Conservation (phyloP, 345 rosid species). For the Tarenaya hassleriana region DNA sequence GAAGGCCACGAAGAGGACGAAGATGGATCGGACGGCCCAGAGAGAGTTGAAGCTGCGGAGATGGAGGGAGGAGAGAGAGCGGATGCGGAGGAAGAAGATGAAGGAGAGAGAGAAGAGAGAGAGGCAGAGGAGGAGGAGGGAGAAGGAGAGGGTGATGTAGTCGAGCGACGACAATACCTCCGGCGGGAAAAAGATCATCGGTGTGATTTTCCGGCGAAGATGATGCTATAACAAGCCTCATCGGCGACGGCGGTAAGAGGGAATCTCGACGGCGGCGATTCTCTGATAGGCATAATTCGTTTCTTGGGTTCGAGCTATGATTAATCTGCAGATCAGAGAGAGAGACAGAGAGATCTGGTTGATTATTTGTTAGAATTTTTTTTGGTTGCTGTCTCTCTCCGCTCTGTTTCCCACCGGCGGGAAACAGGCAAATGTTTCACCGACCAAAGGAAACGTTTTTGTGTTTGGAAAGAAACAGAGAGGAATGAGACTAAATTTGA, state of each 20-base stretch:
- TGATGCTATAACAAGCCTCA: background rate
- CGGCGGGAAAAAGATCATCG: too few species aligned
- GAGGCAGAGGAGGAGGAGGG: constrained; percentile 33
- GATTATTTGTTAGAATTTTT: background rate
- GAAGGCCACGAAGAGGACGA: constrained; percentile 36
- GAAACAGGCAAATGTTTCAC: too few species aligned
- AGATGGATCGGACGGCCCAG: constrained; percentile 54
- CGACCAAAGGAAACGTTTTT: too few species aligned
- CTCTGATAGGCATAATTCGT: too few species aligned
- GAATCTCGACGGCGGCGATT: too few species aligned
- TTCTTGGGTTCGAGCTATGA: too few species aligned
- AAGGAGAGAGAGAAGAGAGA: constrained; percentile 38
- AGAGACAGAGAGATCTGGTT: too few species aligned
- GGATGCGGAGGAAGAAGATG: constrained; percentile 42
- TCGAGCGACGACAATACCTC: constrained; percentile 20
- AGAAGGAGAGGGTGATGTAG: constrained; percentile 29
- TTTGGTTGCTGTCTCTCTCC: background rate
- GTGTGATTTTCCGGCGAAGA: background rate
- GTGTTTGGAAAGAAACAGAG: too few species aligned
- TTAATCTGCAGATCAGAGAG: too few species aligned
- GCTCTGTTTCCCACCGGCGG: constrained; percentile 21
- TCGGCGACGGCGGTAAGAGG: background rate
- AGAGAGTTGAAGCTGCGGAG: constrained; percentile 50
- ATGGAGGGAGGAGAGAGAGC: constrained; percentile 34
- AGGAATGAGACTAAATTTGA: too few species aligned